Evolutionary conservation across 2,329 filamentous ascomycete genomes (phyloP).

Genomic region (Acrodontium crateriforme): DNA sequence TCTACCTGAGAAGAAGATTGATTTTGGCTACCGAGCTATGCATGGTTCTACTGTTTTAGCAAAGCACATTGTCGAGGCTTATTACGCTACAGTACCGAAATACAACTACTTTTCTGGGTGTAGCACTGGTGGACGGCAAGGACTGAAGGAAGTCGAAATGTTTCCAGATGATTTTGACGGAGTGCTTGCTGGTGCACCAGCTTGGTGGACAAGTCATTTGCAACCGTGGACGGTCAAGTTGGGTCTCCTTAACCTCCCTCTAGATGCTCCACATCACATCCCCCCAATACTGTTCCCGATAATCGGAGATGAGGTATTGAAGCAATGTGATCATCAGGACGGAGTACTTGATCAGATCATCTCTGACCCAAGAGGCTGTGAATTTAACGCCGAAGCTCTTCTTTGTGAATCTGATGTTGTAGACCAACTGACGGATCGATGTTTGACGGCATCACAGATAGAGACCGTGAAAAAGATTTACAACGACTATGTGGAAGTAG

Average conservation of each 20-base stretch:
- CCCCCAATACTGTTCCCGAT: conserved; percentile 28
- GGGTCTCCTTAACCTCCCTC: conserved; percentile 35
- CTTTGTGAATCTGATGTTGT: conserved; percentile 22
- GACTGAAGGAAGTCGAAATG: conserved; percentile 38
- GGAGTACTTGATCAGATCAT: conserved; percentile 38
- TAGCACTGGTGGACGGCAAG: conserved; percentile 46
- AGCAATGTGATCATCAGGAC: conserved; percentile 39
- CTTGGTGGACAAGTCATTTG: conserved; percentile 39
- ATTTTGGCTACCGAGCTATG: conserved; percentile 28
- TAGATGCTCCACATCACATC: conserved; percentile 32
- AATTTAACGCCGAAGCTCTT: conserved; percentile 29
- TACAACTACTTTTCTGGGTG: conserved; percentile 46
- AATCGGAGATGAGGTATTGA: conserved; percentile 31
- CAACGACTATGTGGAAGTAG: conserved; percentile 27
- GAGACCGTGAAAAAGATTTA: conserved; percentile 30
- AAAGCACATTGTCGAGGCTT: conserved; percentile 34
- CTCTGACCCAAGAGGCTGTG: conserved; percentile 32
- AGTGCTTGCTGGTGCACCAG: conserved; percentile 37
- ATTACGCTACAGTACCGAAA: conserved; percentile 31
- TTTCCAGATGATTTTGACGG: conserved; percentile 47
- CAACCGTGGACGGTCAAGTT: conserved; percentile 32
- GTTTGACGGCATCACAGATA: conserved; percentile 33
- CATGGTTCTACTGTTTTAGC: conserved; percentile 37
- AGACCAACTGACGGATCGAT: conserved; percentile 19
- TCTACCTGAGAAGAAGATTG: conserved; percentile 23